Conservation (phyloP, 139 green algal species). For the Chlorella sp. region DNA sequence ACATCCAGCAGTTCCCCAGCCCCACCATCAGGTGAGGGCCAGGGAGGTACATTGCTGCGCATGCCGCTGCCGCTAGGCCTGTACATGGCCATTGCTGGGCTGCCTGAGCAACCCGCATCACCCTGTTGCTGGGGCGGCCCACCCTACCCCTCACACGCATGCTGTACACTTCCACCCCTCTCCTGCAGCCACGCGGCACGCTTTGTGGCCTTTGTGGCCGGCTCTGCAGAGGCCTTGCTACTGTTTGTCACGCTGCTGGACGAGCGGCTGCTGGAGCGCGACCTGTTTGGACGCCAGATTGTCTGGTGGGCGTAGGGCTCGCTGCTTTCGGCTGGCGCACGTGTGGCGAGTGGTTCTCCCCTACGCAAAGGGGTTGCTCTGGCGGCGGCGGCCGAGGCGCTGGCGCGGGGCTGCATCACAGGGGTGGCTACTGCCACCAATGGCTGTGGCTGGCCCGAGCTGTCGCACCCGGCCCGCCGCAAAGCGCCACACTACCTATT, state of each 20-base stretch:
- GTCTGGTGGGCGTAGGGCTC: slow-evolving; percentile 65
- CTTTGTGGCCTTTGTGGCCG: slow-evolving; percentile 86
- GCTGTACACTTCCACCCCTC: neutral
- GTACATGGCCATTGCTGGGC: neutral
- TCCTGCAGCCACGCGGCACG: slow-evolving; percentile 62
- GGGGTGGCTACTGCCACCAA: too few relatives aligned
- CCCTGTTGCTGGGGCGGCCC: neutral
- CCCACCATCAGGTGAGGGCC: slow-evolving; percentile 51
- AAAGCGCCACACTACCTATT: too few relatives aligned
- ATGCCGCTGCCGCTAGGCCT: neutral
- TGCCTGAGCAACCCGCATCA: neutral
- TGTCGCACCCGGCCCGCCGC: too few relatives aligned
- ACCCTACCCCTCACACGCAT: neutral
- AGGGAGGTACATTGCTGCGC: neutral
- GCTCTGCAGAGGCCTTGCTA: slow-evolving; percentile 88
- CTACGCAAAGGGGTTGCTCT: too few relatives aligned
- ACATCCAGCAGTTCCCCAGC: slow-evolving; percentile 94
- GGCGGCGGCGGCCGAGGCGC: too few relatives aligned
- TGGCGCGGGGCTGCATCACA: too few relatives aligned
- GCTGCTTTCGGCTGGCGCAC: neutral
- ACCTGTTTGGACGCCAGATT: slow-evolving; percentile 71
- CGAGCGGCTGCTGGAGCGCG: slow-evolving; percentile 81
- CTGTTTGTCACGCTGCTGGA: slow-evolving; percentile 80
- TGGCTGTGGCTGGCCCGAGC: too few relatives aligned
- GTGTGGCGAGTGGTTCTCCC: neutral